Evolutionary conservation across 495 filamentous ascomycete species (phyloP), one percentile per base, ranked within the genome.

Genomic region (Daldinia caldariorum): DNA sequence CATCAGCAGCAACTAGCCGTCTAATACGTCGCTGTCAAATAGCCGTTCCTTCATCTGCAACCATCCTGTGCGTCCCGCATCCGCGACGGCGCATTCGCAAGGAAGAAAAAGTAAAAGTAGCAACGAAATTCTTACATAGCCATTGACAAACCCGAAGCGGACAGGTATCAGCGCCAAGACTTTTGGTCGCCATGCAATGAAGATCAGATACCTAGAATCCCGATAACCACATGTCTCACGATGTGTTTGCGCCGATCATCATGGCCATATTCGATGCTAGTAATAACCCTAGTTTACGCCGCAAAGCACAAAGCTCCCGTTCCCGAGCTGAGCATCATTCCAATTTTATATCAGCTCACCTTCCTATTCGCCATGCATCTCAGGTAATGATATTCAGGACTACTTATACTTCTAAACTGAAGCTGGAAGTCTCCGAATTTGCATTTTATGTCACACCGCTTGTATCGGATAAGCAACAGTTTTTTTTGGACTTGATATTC

Each of bases 151-250:
- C 60, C 64, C 64, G 64, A 58, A 72, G 64, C 69, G 56, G 69
- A 72, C 64, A 65, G 64, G 68, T 67, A 65, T 67, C 69, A 61
- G 53, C 41, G 69, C 69, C 69, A 72, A 72, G 69, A 6, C n/a
- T 13, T 61, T 67, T 67, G 49, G 56, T 26, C 64, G 53, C 37
- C 56, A 72, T 72, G 69, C 69, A 72, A 58, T 61, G 69, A 72
- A 72, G 69, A 72, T 72, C 69, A 63, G 26, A 66, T 66, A 63
- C 63, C 63, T 51, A 43, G 45, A 68, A 68, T 67, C 51, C 61
- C 69, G 69, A 72, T 67, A 64, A 47, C 69, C 64, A 72, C 69
- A 72, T 72, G 69, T 72, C 69, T 53, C 50, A 38, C 60, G 50
- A 64, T 65, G 55, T 10, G n/a, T 60, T 53, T 58, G 55, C 26